Conservation (phyloP, 2,329 filamentous ascomycete species). For the Alternaria conjuncta region DNA sequence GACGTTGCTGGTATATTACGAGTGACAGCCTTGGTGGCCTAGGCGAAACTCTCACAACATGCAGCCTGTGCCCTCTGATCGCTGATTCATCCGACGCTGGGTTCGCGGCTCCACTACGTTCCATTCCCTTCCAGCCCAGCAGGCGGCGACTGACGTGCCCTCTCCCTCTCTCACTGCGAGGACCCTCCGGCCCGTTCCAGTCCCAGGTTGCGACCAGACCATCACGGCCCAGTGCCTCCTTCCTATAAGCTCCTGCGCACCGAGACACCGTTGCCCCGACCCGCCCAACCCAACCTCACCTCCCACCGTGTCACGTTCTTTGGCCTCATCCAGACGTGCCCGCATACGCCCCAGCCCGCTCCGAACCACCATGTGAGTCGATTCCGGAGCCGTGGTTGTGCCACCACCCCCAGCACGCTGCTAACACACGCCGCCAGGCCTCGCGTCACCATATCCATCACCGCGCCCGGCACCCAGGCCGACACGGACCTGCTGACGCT, state of each 20-base stretch:
- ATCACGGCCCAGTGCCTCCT: conserved; percentile 19
- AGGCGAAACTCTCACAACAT: conserved; percentile 20
- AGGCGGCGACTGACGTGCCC: conserved; percentile 6
- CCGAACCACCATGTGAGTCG: conserved; percentile 44
- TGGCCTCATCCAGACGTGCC: conserved; percentile 38
- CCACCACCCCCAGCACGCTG: conserved; percentile 35
- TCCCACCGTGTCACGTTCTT: conserved; percentile 30
- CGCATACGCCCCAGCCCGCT: conserved; percentile 28
- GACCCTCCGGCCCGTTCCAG: neutral
- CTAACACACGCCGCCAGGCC: conserved; percentile 62
- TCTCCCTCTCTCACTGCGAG: conserved; percentile 2
- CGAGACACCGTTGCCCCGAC: conserved; percentile 20
- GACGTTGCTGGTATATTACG: conserved; percentile 29
- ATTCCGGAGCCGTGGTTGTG: conserved; percentile 42
- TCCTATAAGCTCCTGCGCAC: conserved; percentile 25
- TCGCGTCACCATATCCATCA: conserved; percentile 84
- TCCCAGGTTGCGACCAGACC: neutral
- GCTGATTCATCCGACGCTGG: conserved; percentile 32
- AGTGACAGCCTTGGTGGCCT: conserved; percentile 15
- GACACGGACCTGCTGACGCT: conserved; percentile 80
- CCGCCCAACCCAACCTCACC: conserved; percentile 15
- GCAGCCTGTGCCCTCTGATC: conserved; percentile 18
- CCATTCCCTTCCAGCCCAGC: conserved; percentile 37
- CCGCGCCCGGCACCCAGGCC: conserved; percentile 69
- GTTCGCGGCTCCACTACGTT: conserved; percentile 31